These are phyloP conservation scores for Naumovozyma baii DNA, from an alignment of 805 yeast species.

Conservation along the genomic window DNA sequence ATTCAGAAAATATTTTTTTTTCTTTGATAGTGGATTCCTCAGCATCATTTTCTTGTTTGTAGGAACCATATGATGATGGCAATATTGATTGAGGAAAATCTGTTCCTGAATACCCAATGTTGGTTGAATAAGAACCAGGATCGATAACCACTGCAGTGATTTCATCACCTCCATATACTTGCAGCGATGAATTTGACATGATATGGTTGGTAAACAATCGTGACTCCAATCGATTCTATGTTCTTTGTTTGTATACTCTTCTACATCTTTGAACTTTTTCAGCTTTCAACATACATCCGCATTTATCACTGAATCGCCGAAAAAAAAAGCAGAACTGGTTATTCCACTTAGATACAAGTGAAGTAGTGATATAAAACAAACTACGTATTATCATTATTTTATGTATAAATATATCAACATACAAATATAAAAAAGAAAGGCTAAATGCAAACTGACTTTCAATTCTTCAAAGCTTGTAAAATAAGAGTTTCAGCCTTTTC, in stretches of 20 bases:
- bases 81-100: constrained; percentile 70
- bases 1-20: constrained; percentile 29
- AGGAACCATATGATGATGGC: constrained; percentile 56
- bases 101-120: constrained; percentile 88
- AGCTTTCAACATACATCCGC: too few relatives aligned
- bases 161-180: constrained; percentile 60
- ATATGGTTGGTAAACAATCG: too few relatives aligned
- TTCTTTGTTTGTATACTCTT: too few relatives aligned
- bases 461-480: constrained; percentile 19
- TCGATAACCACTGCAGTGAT: constrained; percentile 85
- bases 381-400: background rate
- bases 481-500: constrained; percentile 38
- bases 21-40: constrained; percentile 15
- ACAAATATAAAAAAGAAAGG: background rate
- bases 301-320: too few relatives aligned
- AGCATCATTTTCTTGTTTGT: constrained; percentile 11
- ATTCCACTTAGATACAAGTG: background rate
- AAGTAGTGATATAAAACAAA: background rate
- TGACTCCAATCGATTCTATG: too few relatives aligned
- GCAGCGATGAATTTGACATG: constrained; percentile 36
- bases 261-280: too few relatives aligned
- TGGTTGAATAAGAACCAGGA: constrained; percentile 76
- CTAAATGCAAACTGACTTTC: background rate
- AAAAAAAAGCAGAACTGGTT: too few relatives aligned
- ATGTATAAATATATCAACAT: too few relatives aligned